Base-by-base conservation (phyloP, 768 basidiomycete genomes). In the Boletus rubescentipes region DNA sequence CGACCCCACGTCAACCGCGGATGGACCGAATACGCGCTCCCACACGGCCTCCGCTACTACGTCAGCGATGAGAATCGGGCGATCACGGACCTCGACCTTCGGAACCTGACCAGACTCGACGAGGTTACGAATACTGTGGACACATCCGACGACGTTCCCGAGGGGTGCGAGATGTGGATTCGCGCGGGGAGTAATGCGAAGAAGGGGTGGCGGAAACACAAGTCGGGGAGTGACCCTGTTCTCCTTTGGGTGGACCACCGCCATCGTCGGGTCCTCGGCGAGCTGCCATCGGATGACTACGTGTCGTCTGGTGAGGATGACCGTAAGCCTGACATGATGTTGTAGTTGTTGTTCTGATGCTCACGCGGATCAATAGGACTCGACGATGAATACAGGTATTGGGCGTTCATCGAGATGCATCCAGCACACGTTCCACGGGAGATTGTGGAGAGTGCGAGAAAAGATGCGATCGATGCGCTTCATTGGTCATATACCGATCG, bases 401-500 rank as follows among this genome's bases (percentile, higher is more conserved):
- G 91, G 91, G 73, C 82, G 7, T 93, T 85, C 64, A 79, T 93
- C 71, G 87, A 91, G 67, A 72, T 79, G 32, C 89, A 92, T 60
- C 91, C 91, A 0, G 87, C 87, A 0, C 91, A 93, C 66, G 73
- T 76, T 9, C 64, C 77, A 0, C 61, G 36, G n/a, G 61, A n/a
- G 31, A 73, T 92, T 26, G 79, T 85, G 9, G 61, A 71, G 8
- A 77, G 75, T 39, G 84, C 86, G 10, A 78, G 78, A 45, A 69
- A 74, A 0, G 90, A 93, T 59, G 91, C 91, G 1, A 75, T 87
- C 62, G 87, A 92, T 49, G 81, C 82, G 0, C 73, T 93, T 58
- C 87, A 82, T 21, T 93, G 91, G 91, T 82, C 86, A 9, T 90
- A 87, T 71, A 87, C 90, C 3, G 90, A 91, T 63, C 86, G 84